Percentiles rank a stretch among this genome's conserved stretches.
phyloP scores from a whole-genome alignment of 176 grass and related monocot species.

The Raddia guianensis region DNA sequence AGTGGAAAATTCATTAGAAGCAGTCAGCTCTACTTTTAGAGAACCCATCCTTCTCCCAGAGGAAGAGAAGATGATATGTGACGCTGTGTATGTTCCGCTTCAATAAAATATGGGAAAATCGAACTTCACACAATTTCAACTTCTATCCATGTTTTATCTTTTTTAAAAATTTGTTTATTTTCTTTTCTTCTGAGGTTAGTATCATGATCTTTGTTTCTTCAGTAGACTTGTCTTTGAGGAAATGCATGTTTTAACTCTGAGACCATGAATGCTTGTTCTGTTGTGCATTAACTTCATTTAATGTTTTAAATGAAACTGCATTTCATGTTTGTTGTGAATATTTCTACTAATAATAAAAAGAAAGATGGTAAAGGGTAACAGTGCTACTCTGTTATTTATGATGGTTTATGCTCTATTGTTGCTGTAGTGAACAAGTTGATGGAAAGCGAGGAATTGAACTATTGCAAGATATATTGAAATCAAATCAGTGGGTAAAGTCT shows the following conservation, averaged over 20 bases:
- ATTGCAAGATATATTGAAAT: constrained; percentile 70
- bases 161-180: background rate
- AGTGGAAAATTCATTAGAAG: constrained; percentile 41
- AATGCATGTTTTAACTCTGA: background rate
- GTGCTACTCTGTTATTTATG: background rate
- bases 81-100: constrained; percentile 59
- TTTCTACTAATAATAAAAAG: constrained; percentile 1
- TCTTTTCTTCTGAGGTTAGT: background rate
- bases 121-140: constrained; percentile 17
- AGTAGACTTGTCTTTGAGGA: background rate
- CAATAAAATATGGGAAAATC: constrained; percentile 22
- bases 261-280: background rate
- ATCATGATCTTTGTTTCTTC: constrained; percentile 2
- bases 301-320: background rate
- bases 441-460: constrained; percentile 72
- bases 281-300: background rate
- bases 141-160: constrained; percentile 4
- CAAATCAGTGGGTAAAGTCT: constrained; percentile 73
- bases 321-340: constrained; percentile 30
- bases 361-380: background rate
- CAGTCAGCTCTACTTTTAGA: constrained; percentile 60
- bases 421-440: constrained; percentile 55
- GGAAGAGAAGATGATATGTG: constrained; percentile 76
- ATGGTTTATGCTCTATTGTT: constrained; percentile 32
- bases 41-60: constrained; percentile 78